Evolutionary conservation across 176 grass and related monocot species (phyloP), one percentile per base, ranked within the genome.

Genomic region (Lolium rigidum): DNA sequence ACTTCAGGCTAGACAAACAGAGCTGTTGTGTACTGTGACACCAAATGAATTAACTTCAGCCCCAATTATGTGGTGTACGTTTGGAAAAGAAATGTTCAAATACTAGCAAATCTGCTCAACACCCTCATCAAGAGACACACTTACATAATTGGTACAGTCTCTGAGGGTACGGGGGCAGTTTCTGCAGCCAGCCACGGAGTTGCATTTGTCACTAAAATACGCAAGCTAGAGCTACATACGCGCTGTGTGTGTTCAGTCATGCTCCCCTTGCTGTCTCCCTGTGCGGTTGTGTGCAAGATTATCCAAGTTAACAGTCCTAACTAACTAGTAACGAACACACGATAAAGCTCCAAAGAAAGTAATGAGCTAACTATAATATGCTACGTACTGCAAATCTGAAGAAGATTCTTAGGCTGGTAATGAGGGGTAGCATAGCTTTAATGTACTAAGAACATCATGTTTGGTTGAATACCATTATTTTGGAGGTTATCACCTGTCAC

Each of bases 381-480:
- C 31, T 68, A 16, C 25, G 31, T 35, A 35, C 31, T 17, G 31
- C 66, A 70, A 50, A 18, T 70, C 24, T 52, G 26, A 70, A 31
- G 15, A 78, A 63, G 12, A 46, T 66, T 86, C 16, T 51, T 26
- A 62, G 86, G 48, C 31, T 56, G 63, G 41, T 12, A 60, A 11
- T 17, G 37, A 8, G 72, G 1, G 49, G 12, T 51, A 4, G 0
- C 44, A 28, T 26, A 74, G 31, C 71, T 74, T 51, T 51, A 25
- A 25, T 48, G 70, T 74, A 16, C 44, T 12, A 47, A 25, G 22
- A 52, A 75, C 7, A 9, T 55, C 47, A 82, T 71, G 16, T 90
- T 90, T 90, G 83, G 81, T 77, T 58, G 43, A 90, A 82, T 77
- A n/a, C 46, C 54, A 38, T 46, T 64, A 49, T 80, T 80, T 80